phyloP scores from a whole-genome alignment of 2,329 filamentous ascomycete genomes.

The Stagonosporopsis rhizophila region DNA sequence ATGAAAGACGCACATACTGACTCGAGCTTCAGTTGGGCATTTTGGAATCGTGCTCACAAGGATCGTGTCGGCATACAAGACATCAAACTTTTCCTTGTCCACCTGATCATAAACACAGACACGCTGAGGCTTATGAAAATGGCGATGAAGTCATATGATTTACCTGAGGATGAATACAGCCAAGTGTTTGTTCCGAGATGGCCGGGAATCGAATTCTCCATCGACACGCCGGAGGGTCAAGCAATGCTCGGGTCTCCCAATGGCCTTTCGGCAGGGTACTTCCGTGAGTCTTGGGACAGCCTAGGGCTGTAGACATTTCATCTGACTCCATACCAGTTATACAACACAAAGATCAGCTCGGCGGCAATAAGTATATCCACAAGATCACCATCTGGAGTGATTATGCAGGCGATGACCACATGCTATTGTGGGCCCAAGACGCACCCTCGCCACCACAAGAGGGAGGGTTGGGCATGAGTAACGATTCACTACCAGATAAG shows the following conservation, averaged over 20 bases:
- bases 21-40: slow-evolving; percentile 1
- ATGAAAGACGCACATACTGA: background rate
- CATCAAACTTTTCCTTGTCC: slow-evolving; percentile 6
- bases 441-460: background rate
- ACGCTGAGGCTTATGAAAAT: background rate
- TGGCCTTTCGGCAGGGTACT: slow-evolving; percentile 9
- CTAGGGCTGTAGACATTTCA: background rate
- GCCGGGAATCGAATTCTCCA: slow-evolving; percentile 4
- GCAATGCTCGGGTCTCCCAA: slow-evolving; percentile 23
- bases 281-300: slow-evolving; percentile 1
- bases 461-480: background rate
- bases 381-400: slow-evolving; percentile 20
- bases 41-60: slow-evolving; percentile 4
- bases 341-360: slow-evolving; percentile 21
- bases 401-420: background rate
- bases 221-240: slow-evolving; percentile 4
- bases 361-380: slow-evolving; percentile 14
- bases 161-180: slow-evolving; percentile 1
- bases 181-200: background rate
- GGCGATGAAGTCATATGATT: slow-evolving; percentile 2
- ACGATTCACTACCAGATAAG: background rate
- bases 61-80: background rate
- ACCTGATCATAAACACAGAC: slow-evolving; percentile 1
- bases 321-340: slow-evolving; percentile 12
- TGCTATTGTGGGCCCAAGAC: slow-evolving; percentile 21